Evolutionary conservation across 495 filamentous ascomycete species (phyloP), one percentile per base, ranked within the genome.

Genomic region (Hyaloscypha bicolor): DNA sequence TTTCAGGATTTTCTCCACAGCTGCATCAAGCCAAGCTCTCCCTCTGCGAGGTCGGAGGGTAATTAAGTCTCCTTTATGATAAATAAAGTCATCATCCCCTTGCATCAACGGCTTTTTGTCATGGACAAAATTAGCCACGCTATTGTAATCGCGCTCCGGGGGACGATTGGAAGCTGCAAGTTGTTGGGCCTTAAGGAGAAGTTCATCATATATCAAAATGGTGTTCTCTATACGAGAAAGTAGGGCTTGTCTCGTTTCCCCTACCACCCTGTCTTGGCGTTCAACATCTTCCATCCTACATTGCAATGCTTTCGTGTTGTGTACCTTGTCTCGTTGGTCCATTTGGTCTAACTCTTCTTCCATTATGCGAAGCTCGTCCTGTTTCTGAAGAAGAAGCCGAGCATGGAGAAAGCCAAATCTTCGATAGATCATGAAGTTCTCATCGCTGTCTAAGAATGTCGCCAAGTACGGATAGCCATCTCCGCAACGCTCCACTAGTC

Each of bases 311-410:
- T 33, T 59, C 12, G 2, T 16, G 11, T 68, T 19, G 31, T 68
- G 65, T 9, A 62, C 58, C 58, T 57, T 66, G 14, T 52, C 25
- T 32, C 29, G 64, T 75, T 72, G 1, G 66, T 82, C 80, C 25
- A 75, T 39, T 1, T 42, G 16, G 22, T 75, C 65, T 25, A 82
- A 74, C 0, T 72, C 35, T 2, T 72, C 45, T 62, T 82, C 80
- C 2, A 78, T 66, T 9, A 55, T 56, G 9, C 67, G 51, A 1
- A 82, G 62, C 60, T 78, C 72, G 53, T 79, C 77, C 55, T 82
- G 79, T 35, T 76, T 76, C 48, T 79, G 67, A 1, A 82, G 66
- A 2, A 82, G 61, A 9, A 81, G 51, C 32, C 80, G 70, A 11
- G 65, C 72, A 22, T 78, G 77, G 4, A 82, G 64, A 42, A 71